Evolutionary conservation across 768 basidiomycete genomes (phyloP), one percentile per base, ranked within the genome.

Genomic region (Phallus indusiatus): DNA sequence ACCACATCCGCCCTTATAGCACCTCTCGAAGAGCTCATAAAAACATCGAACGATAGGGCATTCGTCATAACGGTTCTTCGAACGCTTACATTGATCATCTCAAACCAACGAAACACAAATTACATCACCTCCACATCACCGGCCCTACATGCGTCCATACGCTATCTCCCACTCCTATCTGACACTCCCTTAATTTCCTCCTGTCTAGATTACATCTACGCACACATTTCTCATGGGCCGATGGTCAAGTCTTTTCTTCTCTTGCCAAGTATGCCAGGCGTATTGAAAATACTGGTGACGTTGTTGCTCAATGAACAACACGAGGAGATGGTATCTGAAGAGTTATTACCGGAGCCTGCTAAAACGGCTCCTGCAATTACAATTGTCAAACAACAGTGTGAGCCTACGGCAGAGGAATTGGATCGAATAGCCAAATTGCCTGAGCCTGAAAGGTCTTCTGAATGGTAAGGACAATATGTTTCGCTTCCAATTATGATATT

Each of bases 371-470:
- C 86, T 12, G 78, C 82, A 1, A 62, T 67, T 28, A 68, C 74
- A 5, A 71, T 77, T 36, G 66, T 69, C 10, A 76, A 77, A 0
- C 77, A 77, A 42, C 77, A 81, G 63, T 86, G 86, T 64, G 85
- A 88, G 63, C 74, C 92, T 22, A 83, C 83, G 1, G 74, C 78
- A 62, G 87, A 87, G 63, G 90, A 91, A 63, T 69, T 88, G 56
- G 81, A 86, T 4, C 68, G 62, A 8, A 68, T 92, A 28, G 62
- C 88, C 17, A 67, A 74, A 10, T 75, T 81, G 64, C 73, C 78
- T 42, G 90, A 94, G 65, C 91, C 90, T 12, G 79, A 87, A 61
- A 78, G 91, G 11, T 92, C 88, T 67, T 88, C 83, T 65, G 86
- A 90, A 66, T 94, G 90, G 90, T 89, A 66, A 47, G 77, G 24